Evolutionary conservation across 306 rosid genomes (phyloP).

Genomic region (Fagus crenata): DNA sequence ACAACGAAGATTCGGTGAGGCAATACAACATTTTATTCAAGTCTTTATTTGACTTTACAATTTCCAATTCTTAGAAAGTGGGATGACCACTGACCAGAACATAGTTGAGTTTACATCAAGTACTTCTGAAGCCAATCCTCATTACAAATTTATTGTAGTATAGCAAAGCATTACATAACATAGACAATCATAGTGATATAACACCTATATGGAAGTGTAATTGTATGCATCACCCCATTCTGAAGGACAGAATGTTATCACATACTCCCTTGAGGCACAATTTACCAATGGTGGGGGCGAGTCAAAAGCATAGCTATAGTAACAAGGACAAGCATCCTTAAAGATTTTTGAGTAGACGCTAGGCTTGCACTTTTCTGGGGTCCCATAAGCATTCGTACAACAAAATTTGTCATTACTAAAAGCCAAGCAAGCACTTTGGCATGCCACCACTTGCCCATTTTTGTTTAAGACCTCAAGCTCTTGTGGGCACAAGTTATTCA

Average conservation of each 20-base stretch:
- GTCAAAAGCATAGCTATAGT: constrained; percentile 80
- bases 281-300: constrained; percentile 62
- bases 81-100: too few relatives aligned
- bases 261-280: constrained; percentile 52
- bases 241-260: constrained; percentile 74
- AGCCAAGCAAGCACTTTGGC: constrained; percentile 86
- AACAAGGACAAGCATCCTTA: constrained; percentile 75
- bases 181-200: neutral
- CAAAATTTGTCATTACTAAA: constrained; percentile 67
- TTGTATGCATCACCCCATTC: constrained; percentile 45
- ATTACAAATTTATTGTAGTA: neutral
- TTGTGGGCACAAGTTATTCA: constrained; percentile 54
- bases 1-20: too few relatives aligned
- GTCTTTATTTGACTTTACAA: too few relatives aligned
- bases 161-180: neutral
- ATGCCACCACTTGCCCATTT: constrained; percentile 63
- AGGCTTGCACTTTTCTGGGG: constrained; percentile 63
- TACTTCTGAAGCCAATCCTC: too few relatives aligned
- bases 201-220: constrained; percentile 19
- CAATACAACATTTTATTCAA: too few relatives aligned
- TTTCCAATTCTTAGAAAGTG: too few relatives aligned
- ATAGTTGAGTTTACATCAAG: too few relatives aligned
- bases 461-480: constrained; percentile 56
- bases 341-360: constrained; percentile 69
- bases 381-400: constrained; percentile 64